Conservation (phyloP, 495 filamentous ascomycete species). For the Neurospora sp. region DNA sequence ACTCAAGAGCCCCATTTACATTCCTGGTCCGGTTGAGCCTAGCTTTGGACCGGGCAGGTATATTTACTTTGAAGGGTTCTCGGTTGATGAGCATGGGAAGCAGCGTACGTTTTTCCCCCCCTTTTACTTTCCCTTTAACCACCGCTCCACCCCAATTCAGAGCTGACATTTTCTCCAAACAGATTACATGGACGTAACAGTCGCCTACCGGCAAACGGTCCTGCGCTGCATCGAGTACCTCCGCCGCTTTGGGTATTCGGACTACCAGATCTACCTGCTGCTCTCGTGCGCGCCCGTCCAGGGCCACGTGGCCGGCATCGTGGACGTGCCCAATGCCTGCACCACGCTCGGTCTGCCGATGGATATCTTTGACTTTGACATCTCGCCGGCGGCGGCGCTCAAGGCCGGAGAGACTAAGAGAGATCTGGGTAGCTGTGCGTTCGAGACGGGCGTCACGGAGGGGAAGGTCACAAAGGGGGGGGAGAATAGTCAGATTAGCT, state of each 20-base stretch:
- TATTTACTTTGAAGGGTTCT: slow-evolving; percentile 92
- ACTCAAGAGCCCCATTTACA: slow-evolving; percentile 81
- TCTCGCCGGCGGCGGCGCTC: slow-evolving; percentile 50
- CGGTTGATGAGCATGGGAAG: slow-evolving; percentile 81
- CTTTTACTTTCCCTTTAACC: no score
- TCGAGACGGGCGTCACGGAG: slow-evolving; percentile 43
- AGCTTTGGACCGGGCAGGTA: slow-evolving; percentile 79
- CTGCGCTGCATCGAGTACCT: slow-evolving; percentile 79
- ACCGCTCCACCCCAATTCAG: no score
- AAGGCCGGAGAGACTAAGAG: slow-evolving; percentile 40
- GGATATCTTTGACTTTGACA: slow-evolving; percentile 96
- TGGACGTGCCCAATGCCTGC: slow-evolving; percentile 78
- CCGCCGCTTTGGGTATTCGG: slow-evolving; percentile 59
- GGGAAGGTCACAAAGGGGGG: slow-evolving; percentile 34
- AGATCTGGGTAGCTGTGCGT: slow-evolving; percentile 74
- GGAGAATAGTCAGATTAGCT: slow-evolving; percentile 36
- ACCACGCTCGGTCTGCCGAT: slow-evolving; percentile 84
- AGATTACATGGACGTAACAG: slow-evolving; percentile 82
- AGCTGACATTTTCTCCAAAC: no score
- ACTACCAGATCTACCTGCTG: slow-evolving; percentile 84
- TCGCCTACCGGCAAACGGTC: slow-evolving; percentile 83
- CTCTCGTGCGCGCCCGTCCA: slow-evolving; percentile 85
- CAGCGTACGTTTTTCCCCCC: slow-evolving; percentile 39
- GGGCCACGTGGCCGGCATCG: slow-evolving; percentile 88
- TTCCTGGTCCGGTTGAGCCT: slow-evolving; percentile 86